Percentiles rank a stretch among this genome's conserved stretches.
These are phyloP conservation scores for Camelina laxa DNA, from an alignment of 345 rosid species.

Conservation along the genomic window DNA sequence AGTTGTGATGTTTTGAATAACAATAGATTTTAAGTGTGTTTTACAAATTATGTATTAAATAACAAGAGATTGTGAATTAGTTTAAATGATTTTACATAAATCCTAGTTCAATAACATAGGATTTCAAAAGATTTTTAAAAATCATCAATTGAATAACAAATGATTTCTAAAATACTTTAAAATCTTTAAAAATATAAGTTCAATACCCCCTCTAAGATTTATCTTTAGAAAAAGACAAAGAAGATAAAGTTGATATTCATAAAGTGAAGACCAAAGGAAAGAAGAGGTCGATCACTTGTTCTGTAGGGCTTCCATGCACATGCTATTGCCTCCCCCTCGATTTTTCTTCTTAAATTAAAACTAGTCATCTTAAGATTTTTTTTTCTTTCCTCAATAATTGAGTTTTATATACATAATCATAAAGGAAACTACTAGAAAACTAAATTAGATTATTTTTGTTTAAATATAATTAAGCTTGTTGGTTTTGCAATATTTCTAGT, in stretches of 20 bases:
- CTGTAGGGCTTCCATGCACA: constrained; percentile 42
- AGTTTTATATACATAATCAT: background rate
- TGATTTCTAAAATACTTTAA: too few species aligned
- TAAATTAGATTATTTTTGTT: background rate
- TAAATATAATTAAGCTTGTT: background rate
- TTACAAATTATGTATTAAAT: too few species aligned
- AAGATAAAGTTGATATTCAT: constrained; percentile 28
- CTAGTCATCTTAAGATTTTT: background rate
- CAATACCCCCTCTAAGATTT: background rate
- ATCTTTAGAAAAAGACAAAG: constrained; percentile 32
- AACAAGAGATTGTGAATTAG: too few species aligned
- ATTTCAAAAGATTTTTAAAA: too few species aligned
- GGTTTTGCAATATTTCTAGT: background rate
- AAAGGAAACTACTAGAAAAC: constrained; percentile 14
- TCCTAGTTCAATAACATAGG: too few species aligned
- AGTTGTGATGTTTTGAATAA: too few species aligned
- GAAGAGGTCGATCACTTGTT: constrained; percentile 29
- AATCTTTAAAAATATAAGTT: too few species aligned
- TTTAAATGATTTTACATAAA: too few species aligned
- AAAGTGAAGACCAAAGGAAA: constrained; percentile 31
- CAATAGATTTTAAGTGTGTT: too few species aligned
- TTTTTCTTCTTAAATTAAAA: background rate
- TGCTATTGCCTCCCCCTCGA: constrained; percentile 32
- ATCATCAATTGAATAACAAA: too few species aligned
- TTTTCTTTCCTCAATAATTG: background rate